Evolutionary conservation across 345 rosid genomes (phyloP), one percentile per base, ranked within the genome.

Genomic region (Excoecaria agallocha): DNA sequence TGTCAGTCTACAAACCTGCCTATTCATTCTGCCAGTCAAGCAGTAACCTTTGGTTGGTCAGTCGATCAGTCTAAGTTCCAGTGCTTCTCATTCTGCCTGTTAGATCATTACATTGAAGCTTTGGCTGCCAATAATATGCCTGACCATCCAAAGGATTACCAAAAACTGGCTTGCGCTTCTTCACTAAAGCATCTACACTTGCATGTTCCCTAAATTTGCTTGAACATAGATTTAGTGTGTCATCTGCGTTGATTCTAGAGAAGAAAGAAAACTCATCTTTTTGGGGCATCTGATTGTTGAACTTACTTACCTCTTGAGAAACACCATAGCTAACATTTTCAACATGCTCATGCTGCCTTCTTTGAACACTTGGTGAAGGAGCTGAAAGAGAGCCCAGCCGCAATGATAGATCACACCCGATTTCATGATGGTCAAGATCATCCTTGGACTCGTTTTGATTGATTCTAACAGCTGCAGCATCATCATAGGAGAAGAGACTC

Each of bases 321-420:
- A 71, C 38, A 7, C 60, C 63, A 68, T 79, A 37, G 57, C 65
- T 68, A 35, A 76, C 48, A 19, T 71, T 74, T 46, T 79, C 80
- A 65, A 64, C 74, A 45, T 51, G 75, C 37, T 74, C 58, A 22
- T 5, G 65, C 48, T 68, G 73, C 25, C n/a, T 39, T 15, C 66
- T 78, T 38, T 62, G 70, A 39, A 48, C 74, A 72, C 55, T 60
- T 3, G 46, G 66, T 68, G 70, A 54, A 41, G 84, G 70, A 41
- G 79, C 68, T 12, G 85, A 71, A 35, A 78, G 78, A 79, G 93
- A 90, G 51, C 98, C 98, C 84, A 93, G 77, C 66, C 95, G 79
- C 43, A 93, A 73, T 2, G 98, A 89, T 7, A 93, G 84, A 80
- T 93, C 98, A 76, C 96, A 89, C 25, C 71, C 81, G 43, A 60